phyloP scores from a whole-genome alignment of 495 filamentous ascomycete genomes.

The Penicillium silybi region DNA sequence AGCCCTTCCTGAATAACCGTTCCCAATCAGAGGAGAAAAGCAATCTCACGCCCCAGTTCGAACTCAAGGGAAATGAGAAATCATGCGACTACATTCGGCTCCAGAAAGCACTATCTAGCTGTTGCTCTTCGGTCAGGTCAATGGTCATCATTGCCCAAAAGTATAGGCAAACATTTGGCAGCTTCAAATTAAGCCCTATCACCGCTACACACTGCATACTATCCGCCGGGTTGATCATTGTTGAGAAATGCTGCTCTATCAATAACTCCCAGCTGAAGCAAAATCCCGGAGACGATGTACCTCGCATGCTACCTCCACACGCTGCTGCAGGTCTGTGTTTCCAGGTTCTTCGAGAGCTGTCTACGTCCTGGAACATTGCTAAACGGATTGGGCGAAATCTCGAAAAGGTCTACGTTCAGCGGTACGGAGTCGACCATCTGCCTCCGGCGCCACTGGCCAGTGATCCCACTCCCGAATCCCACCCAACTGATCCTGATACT shows the following conservation, averaged over 20 bases:
- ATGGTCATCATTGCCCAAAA: constrained; percentile 24
- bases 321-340: constrained; percentile 14
- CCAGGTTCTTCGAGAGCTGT: constrained; percentile 20
- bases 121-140: constrained; percentile 15
- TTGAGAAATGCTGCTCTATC: constrained; percentile 17
- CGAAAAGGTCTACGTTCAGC: constrained; percentile 19
- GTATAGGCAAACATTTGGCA: constrained; percentile 27
- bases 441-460: constrained; percentile 1
- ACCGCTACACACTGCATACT: constrained; percentile 29
- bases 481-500: neutral
- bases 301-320: constrained; percentile 6
- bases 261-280: neutral
- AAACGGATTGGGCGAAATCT: constrained; percentile 24
- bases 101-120: constrained; percentile 8
- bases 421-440: constrained; percentile 12
- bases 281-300: neutral
- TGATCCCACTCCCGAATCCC: neutral
- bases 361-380: constrained; percentile 25
- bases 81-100: neutral
- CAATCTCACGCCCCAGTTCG: neutral
- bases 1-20: constrained; percentile 16
- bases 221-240: constrained; percentile 23
- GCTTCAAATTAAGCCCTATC: constrained; percentile 27
- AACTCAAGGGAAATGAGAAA: neutral
- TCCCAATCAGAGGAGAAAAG: neutral